Base-by-base conservation (phyloP, 495 filamentous ascomycete species). In the Penicillium cataractarum region DNA sequence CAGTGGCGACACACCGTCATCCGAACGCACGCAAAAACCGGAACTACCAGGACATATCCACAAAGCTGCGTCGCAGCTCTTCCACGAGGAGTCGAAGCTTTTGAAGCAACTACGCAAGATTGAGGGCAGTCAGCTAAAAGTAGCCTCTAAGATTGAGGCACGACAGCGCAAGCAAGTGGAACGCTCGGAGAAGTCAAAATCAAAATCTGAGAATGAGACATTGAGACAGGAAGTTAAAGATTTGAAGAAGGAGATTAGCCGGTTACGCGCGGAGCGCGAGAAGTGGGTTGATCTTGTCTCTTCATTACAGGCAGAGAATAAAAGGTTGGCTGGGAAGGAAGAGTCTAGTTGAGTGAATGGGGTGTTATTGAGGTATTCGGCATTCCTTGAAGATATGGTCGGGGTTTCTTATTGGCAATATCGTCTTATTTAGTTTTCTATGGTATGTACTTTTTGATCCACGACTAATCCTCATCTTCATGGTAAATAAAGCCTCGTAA, bases 291-390 rank as follows among this genome's bases (percentile, higher is more conserved):
- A 86, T 62, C 78, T 87, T 70, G 82, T 92, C 32, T 78, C 84
- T 10, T 80, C 85, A 50, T 68, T 92, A 66, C 89, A 92, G 75
- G 74, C 71, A 35, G 86, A 90, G 82, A 91, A 92, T 68, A 77
- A 74, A 9, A 75, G 59, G 57, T 58, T 83, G 58, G 70, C 70
- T 54, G 67, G 65, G 12, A 69, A 57, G 66, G 63, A 37, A 27
- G 55, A 59, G n/a, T 3, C 24, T 6, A 42, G 12, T 55, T 35
- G 49, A 58, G 21, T 22, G n/a, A 3, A 24, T 29, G 2, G 15
- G 51, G 17, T n/a, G n/a, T n/a, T n/a, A n/a, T n/a, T n/a, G n/a
- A n/a, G n/a, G n/a, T n/a, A n/a, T n/a, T n/a, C n/a, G n/a, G 42
- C 5, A 13, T 40, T 4, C 31, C 31, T 57, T 27, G 21, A 51